A percentile compares a stretch with the other conserved stretches of the same genome.
These are phyloP conservation scores for Graphium sp. DNA, from an alignment of 2,329 filamentous ascomycete genomes.

Conservation along the genomic window DNA sequence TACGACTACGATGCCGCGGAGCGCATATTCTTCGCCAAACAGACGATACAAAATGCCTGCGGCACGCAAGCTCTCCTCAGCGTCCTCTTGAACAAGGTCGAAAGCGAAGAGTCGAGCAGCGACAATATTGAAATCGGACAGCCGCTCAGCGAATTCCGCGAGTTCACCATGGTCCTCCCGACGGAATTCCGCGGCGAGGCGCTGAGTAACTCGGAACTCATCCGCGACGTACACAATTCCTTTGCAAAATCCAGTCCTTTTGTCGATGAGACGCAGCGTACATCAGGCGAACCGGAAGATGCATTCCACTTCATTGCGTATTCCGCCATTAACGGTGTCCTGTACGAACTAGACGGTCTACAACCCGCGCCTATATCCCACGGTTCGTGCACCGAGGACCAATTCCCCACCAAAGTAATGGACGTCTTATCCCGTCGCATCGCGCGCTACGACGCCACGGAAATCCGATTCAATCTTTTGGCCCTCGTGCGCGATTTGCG, in stretches of 20 bases:
- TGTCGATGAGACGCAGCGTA: conserved; percentile 70
- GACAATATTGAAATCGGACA: conserved; percentile 54
- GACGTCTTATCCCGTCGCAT: conserved; percentile 76
- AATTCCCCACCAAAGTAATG: conserved; percentile 69
- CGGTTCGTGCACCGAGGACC: conserved; percentile 50
- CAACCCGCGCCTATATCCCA: conserved; percentile 87
- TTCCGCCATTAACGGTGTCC: conserved; percentile 56
- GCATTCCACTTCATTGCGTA: conserved; percentile 98
- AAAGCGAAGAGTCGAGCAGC: background rate
- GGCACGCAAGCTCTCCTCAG: conserved; percentile 90
- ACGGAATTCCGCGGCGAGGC: conserved; percentile 50
- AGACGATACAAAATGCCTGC: conserved; percentile 98
- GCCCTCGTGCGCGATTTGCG: conserved; percentile 80
- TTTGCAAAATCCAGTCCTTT: conserved; percentile 85
- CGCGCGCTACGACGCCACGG: conserved; percentile 64
- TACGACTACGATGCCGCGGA: conserved; percentile 65
- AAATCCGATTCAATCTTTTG: conserved; percentile 92
- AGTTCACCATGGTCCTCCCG: conserved; percentile 75
- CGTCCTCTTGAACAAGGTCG: conserved; percentile 71
- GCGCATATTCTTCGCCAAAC: conserved; percentile 79
- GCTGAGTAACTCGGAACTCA: conserved; percentile 46
- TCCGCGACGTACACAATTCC: conserved; percentile 72
- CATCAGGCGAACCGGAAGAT: conserved; percentile 59
- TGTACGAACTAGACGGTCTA: conserved; percentile 92
- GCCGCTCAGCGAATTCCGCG: conserved; percentile 61